These are phyloP conservation scores for Xylaria hypoxylon DNA, from an alignment of 2,329 filamentous ascomycete species.

Conservation along the genomic window DNA sequence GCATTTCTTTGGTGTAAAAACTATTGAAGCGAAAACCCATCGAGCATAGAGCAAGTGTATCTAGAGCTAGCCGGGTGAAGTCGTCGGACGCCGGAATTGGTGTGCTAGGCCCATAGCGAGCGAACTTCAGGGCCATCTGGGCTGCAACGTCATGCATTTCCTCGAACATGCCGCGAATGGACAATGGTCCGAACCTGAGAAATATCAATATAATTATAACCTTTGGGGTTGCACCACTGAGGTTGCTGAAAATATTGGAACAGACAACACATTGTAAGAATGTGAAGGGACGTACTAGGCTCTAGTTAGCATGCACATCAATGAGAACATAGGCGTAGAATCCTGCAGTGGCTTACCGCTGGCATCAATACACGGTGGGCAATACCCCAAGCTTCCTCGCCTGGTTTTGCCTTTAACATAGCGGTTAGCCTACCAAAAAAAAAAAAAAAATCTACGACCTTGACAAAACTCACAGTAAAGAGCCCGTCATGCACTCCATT, in stretches of 20 bases:
- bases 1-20: conserved; percentile 75
- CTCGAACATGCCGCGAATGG: conserved; percentile 75
- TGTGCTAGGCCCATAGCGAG: conserved; percentile 67
- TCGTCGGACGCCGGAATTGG: conserved; percentile 63
- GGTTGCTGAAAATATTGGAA: not conserved
- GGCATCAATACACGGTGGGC: conserved; percentile 48
- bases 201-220: conserved; percentile 62
- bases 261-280: not conserved
- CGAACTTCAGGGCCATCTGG: conserved; percentile 76
- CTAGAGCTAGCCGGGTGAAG: conserved; percentile 70
- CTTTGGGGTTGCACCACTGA: not conserved
- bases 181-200: conserved; percentile 74
- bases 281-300: conserved; percentile 36
- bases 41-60: conserved; percentile 77
- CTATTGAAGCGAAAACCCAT: conserved; percentile 81
- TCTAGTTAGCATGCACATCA: conserved; percentile 22
- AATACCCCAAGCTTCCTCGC: conserved; percentile 70
- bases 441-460: not conserved
- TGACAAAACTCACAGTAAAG: conserved; percentile 64
- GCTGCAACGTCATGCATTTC: conserved; percentile 76
- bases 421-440: conserved; percentile 24
- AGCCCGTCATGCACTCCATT: conserved; percentile 73
- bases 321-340: not conserved
- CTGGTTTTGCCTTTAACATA: conserved; percentile 54
- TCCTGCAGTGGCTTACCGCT: conserved; percentile 35